Evolutionary conservation across 2,329 filamentous ascomycete species (phyloP).

Genomic region (Microcyclospora tardicrescens): DNA sequence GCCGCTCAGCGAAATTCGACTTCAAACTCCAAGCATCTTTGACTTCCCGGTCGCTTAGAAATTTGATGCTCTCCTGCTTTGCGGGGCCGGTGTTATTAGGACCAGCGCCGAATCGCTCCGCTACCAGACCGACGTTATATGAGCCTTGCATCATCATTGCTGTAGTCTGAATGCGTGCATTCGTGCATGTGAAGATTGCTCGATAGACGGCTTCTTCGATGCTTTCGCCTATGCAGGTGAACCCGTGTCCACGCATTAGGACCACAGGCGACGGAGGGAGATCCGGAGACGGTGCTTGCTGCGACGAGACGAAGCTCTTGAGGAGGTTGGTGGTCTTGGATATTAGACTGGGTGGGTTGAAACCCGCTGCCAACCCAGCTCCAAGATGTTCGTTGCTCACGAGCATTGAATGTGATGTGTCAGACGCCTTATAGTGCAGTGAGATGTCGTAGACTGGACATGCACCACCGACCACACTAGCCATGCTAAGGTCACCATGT

Average conservation of each 20-base stretch:
- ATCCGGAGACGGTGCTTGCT: slow-evolving; percentile 4
- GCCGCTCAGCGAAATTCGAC: slow-evolving; percentile 20
- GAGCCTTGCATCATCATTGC: slow-evolving; percentile 25
- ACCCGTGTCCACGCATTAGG: slow-evolving; percentile 33
- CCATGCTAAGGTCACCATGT: no score
- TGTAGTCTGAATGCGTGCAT: slow-evolving; percentile 29
- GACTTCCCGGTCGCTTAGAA: slow-evolving; percentile 29
- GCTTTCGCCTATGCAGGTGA: slow-evolving; percentile 28
- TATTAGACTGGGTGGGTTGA: slow-evolving; percentile 14
- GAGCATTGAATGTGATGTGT: slow-evolving; percentile 21
- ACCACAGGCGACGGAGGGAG: slow-evolving; percentile 17
- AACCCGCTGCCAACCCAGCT: slow-evolving; percentile 20
- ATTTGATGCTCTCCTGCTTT: slow-evolving; percentile 29
- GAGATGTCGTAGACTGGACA: slow-evolving; percentile 22
- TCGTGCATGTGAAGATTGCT: slow-evolving; percentile 29
- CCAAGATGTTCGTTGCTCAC: slow-evolving; percentile 23
- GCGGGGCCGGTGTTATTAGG: slow-evolving; percentile 30
- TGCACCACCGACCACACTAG: no score
- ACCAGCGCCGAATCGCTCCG: slow-evolving; percentile 25
- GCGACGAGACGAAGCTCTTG: slow-evolving; percentile 19
- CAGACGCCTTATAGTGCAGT: slow-evolving; percentile 18
- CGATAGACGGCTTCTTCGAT: slow-evolving; percentile 35
- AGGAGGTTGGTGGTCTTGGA: slow-evolving; percentile 18
- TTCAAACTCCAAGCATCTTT: slow-evolving; percentile 29
- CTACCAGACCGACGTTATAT: slow-evolving; percentile 28